Base-by-base conservation (phyloP, 2,329 filamentous ascomycete species). In the Ophiostoma australiae region DNA sequence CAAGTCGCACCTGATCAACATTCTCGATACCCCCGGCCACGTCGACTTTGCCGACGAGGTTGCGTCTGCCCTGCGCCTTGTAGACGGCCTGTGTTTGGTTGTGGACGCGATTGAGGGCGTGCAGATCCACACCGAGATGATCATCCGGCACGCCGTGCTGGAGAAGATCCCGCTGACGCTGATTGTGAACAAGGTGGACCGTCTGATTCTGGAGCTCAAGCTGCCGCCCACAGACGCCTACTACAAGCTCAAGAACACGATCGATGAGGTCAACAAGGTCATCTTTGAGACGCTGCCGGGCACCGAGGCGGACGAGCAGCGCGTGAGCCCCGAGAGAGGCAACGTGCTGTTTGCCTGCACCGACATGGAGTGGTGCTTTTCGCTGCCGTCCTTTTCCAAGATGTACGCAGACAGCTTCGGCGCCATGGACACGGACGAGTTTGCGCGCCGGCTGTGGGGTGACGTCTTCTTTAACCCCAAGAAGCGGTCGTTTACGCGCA, bases 31-130 rank as follows among this genome's bases (percentile, higher is more conserved):
- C 0, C 95, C 95, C 0, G 95, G 95, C 7, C 95, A 99, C 79
- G 95, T 98, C 78, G 97, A 99, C 80, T 99, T 99, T 79, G 94
- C 96, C 61, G 95, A 99, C 78, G 95, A 99, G 80, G 93, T 99
- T 52, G 95, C 95, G 10, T 90, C 93, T 4, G 91, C 93, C 0
- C 83, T 97, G 76, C 89, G 95, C 61, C 82, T 99, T 69, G 94
- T 91, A 4, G 95, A 99, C 78, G 95, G 95, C 72, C 89, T 98
- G 33, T 94, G 96, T 69, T 82, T 99, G 68, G 90, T 99, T 17
- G 94, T 99, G 20, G 95, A 99, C 79, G 93, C 97, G 31, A 92
- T 99, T 1, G 95, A 99, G 80, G 95, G 95, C n/a, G 94, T 99
- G n/a, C 95, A 98, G 81, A 87, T 95, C 76, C 97, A 97, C 79